Evolutionary conservation across 2,329 filamentous ascomycete genomes (phyloP).

Genomic region (Endoconidiophora laricicola): DNA sequence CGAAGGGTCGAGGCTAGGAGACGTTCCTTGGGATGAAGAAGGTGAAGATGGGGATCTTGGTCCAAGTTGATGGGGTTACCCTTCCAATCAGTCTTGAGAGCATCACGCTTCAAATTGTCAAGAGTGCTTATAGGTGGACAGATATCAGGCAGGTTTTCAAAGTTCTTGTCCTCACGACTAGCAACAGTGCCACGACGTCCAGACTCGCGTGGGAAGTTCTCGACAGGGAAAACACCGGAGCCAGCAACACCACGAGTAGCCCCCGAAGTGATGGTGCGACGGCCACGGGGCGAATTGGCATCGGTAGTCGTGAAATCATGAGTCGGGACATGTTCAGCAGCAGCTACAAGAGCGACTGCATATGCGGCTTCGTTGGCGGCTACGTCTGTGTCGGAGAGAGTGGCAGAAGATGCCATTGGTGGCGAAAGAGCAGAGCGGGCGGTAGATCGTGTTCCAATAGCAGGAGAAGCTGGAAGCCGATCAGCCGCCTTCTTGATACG

Average conservation of each 20-base stretch:
- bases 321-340: neutral
- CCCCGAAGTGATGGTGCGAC: slow-evolving; percentile 7
- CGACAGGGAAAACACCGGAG: slow-evolving; percentile 9
- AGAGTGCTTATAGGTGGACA: slow-evolving; percentile 54
- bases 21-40: slow-evolving; percentile 67
- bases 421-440: neutral
- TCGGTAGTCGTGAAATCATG: neutral
- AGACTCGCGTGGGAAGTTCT: slow-evolving; percentile 10
- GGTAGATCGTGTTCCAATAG: neutral
- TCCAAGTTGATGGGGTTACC: slow-evolving; percentile 61
- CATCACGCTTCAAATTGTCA: slow-evolving; percentile 43
- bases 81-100: slow-evolving; percentile 77
- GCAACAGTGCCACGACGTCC: slow-evolving; percentile 30
- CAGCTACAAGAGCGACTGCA: slow-evolving; percentile 1
- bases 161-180: slow-evolving; percentile 72
- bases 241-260: slow-evolving; percentile 8
- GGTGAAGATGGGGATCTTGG: slow-evolving; percentile 48
- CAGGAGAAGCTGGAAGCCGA: neutral
- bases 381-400: neutral
- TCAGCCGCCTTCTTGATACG: slow-evolving; percentile 5
- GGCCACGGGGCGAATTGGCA: slow-evolving; percentile 2
- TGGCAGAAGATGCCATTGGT: neutral
- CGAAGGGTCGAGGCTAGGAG: slow-evolving; percentile 61
- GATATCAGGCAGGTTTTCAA: slow-evolving; percentile 51
- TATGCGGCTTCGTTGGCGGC: neutral